Percentiles rank a stretch among this genome's conserved stretches.
Conservation (phyloP, 805 yeast species). For the Lachancea dasiensis region DNA sequence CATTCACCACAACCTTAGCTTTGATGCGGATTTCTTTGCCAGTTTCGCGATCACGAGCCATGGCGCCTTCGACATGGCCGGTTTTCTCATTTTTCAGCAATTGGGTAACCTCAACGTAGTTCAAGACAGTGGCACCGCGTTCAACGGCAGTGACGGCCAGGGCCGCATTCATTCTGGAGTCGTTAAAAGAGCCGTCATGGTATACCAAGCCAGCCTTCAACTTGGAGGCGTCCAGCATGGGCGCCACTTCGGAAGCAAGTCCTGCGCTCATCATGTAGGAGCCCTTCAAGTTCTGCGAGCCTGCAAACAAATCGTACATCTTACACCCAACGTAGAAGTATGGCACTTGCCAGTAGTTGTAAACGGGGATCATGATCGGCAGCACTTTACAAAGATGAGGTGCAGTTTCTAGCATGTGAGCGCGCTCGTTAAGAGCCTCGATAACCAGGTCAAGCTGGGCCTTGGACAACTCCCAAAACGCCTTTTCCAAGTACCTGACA, state of each 20-base stretch:
- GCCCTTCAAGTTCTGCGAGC: constrained; percentile 72
- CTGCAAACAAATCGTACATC: constrained; percentile 89
- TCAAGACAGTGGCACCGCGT: constrained; percentile 83
- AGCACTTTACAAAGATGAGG: constrained; percentile 83
- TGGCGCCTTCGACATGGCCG: constrained; percentile 64
- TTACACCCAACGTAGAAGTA: constrained; percentile 89
- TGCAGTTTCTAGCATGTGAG: constrained; percentile 80
- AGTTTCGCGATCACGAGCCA: constrained; percentile 66
- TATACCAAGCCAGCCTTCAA: constrained; percentile 89
- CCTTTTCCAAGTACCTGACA: constrained; percentile 90
- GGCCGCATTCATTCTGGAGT: constrained; percentile 81
- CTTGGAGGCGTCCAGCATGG: constrained; percentile 72
- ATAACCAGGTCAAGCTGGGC: constrained; percentile 84
- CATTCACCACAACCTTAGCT: constrained; percentile 77
- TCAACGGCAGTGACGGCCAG: constrained; percentile 81
- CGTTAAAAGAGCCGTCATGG: constrained; percentile 94
- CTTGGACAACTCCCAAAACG: constrained; percentile 85
- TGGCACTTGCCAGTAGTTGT: constrained; percentile 93
- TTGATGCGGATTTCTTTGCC: constrained; percentile 54
- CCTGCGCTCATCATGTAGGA: constrained; percentile 67
- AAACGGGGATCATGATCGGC: constrained; percentile 95
- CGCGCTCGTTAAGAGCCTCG: constrained; percentile 84
- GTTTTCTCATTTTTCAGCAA: constrained; percentile 58
- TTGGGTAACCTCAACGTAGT: constrained; percentile 77
- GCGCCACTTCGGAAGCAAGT: constrained; percentile 68